These are phyloP conservation scores for Lachancea dasiensis DNA, from an alignment of 805 yeast species.

Conservation along the genomic window DNA sequence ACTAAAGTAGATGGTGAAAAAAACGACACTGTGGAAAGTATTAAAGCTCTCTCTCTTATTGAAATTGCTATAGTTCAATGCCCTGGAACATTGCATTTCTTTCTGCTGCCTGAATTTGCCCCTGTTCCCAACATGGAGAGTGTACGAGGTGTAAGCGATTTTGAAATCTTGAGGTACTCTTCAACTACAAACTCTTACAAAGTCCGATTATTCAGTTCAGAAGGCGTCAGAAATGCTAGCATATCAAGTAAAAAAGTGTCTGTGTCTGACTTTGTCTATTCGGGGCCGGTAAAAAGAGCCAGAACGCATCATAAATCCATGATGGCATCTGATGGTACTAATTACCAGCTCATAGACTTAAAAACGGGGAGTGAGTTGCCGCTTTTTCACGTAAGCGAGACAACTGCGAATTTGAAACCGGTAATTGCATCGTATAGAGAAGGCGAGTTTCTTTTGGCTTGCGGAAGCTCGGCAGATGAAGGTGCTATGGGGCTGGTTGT, in stretches of 20 bases:
- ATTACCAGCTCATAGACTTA: conserved; percentile 24
- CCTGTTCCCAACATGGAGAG: conserved; percentile 26
- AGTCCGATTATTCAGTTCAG: conserved; percentile 13
- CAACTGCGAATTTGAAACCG: conserved; percentile 19
- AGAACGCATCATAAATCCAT: conserved; percentile 11
- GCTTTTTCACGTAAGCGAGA: conserved; percentile 27
- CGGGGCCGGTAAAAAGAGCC: conserved; percentile 15
- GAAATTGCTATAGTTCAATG: conserved; percentile 29
- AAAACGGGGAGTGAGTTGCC: conserved; percentile 16
- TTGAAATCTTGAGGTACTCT: conserved; percentile 16
- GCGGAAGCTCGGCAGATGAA: conserved; percentile 24
- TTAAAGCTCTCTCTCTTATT: conserved; percentile 24
- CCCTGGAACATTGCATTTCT: conserved; percentile 16
- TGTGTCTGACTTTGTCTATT: conserved; percentile 11
- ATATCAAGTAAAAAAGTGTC: conserved; percentile 12
- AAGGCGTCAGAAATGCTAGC: conserved; percentile 13
- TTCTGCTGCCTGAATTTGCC: conserved; percentile 32
- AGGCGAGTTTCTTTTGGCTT: conserved; percentile 25
- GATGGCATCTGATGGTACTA: conserved; percentile 21
- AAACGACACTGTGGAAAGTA: conserved; percentile 19
- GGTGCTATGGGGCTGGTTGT: conserved; percentile 30
- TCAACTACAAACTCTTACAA: conserved; percentile 15
- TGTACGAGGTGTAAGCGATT: conserved; percentile 18
- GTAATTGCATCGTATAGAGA: conserved; percentile 18
- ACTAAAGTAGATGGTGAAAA: conserved; percentile 21